phyloP scores from a whole-genome alignment of 306 rosid species.

The Arachis stenosperma region DNA sequence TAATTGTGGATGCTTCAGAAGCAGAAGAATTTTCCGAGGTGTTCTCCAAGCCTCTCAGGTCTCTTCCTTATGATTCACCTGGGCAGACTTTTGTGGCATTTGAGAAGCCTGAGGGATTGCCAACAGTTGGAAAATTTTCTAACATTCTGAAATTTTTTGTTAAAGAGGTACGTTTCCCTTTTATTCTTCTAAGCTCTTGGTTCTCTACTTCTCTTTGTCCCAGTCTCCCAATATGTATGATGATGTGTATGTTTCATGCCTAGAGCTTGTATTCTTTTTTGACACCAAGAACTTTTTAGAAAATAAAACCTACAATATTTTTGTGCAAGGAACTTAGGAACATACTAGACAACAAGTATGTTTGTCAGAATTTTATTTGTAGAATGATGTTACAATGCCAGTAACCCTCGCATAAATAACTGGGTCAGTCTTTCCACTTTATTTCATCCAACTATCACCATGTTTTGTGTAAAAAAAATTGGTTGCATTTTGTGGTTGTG shows the following conservation, averaged over 20 bases:
- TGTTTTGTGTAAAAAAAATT: no score
- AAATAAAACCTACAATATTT: conserved; percentile 13
- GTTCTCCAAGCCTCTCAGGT: conserved; percentile 75
- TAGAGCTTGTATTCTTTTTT: conserved; percentile 15
- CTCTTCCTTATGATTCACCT: conserved; percentile 97
- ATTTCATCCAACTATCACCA: no score
- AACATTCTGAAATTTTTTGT: conserved; percentile 77
- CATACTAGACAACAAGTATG: no score
- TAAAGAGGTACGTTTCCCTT: conserved; percentile 73
- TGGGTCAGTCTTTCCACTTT: no score
- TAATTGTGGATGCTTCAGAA: conserved; percentile 85
- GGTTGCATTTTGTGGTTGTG: background rate
- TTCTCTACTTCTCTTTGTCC: conserved; percentile 29
- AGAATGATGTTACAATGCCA: no score
- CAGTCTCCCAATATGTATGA: conserved; percentile 6
- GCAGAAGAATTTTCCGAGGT: conserved; percentile 87
- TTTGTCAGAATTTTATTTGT: no score
- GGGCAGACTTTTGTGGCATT: conserved; percentile 88
- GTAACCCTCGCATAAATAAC: no score
- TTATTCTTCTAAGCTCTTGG: conserved; percentile 19
- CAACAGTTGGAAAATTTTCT: conserved; percentile 81
- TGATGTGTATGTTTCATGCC: conserved; percentile 5
- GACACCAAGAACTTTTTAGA: conserved; percentile 7
- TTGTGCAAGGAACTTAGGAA: background rate
- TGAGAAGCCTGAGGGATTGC: conserved; percentile 85